A percentile compares a stretch with the other conserved stretches of the same genome.
Conservation (phyloP, 345 rosid genomes). For the Eucalyptus sideroxylon region DNA sequence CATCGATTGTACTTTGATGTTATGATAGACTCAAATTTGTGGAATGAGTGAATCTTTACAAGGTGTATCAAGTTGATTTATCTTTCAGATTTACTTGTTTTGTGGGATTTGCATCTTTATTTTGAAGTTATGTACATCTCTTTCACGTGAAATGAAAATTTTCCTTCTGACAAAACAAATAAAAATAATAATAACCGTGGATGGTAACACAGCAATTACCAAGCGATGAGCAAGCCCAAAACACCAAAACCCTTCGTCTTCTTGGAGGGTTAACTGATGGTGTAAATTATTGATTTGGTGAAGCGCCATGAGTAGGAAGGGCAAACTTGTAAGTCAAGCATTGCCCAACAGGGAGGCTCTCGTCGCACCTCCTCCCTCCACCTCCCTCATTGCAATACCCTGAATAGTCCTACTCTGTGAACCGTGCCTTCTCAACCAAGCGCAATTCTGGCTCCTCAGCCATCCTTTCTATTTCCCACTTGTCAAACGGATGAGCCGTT, state of each 20-base stretch:
- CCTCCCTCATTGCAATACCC: slow-evolving; percentile 27
- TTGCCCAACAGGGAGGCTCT: background rate
- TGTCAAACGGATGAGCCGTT: slow-evolving; percentile 24
- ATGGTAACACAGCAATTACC: background rate
- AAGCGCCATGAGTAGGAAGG: background rate
- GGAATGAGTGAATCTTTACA: too few species aligned
- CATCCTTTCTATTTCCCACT: slow-evolving; percentile 27
- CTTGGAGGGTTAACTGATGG: background rate
- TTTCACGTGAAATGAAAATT: too few species aligned
- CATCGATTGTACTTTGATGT: fast-evolving
- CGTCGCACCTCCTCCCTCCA: background rate
- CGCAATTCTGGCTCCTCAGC: background rate
- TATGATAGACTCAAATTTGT: too few species aligned
- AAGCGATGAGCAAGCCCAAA: background rate
- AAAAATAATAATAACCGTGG: too few species aligned
- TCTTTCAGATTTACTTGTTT: too few species aligned
- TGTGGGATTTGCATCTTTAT: too few species aligned
- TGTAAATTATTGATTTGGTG: background rate
- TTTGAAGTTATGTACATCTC: too few species aligned
- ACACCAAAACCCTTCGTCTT: background rate
- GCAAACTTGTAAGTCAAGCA: background rate
- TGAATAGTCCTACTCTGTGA: background rate
- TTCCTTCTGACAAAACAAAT: too few species aligned
- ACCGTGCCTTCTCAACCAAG: background rate
- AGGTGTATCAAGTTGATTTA: too few species aligned